A percentile compares a stretch with the other conserved stretches of the same genome.
Conservation (phyloP, 805 yeast species). For the Tanozyma kutaoensis region DNA sequence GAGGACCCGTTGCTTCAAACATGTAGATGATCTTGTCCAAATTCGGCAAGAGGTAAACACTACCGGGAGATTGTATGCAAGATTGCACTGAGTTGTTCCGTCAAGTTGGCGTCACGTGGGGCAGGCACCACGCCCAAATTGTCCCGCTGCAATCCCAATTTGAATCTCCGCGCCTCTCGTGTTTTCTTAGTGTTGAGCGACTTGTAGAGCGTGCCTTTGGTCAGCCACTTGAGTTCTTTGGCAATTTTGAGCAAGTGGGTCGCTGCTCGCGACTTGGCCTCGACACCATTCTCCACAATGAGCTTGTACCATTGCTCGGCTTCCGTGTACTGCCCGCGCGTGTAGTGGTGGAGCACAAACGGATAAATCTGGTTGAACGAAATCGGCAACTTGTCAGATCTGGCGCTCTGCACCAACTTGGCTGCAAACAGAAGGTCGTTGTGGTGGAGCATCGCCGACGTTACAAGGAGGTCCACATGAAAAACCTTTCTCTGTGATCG, state of each 20-base stretch:
- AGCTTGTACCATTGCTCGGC: slow-evolving; percentile 26
- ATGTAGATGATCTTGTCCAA: no score
- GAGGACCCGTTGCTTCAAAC: no score
- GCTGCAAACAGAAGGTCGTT: slow-evolving; percentile 21
- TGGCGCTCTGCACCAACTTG: slow-evolving; percentile 12
- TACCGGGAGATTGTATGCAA: no score
- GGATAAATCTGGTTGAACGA: slow-evolving; percentile 27
- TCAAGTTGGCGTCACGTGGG: no score
- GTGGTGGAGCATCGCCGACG: slow-evolving; percentile 16
- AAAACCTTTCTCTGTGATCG: slow-evolving; percentile 8
- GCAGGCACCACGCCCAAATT: no score
- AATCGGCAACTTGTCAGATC: slow-evolving; percentile 15
- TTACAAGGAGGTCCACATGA: slow-evolving; percentile 16
- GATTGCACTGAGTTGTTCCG: no score
- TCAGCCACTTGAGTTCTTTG: slow-evolving; percentile 20
- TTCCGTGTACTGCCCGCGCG: slow-evolving; percentile 12
- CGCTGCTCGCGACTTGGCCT: slow-evolving; percentile 14
- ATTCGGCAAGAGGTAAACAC: no score
- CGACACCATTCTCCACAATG: slow-evolving; percentile 16
- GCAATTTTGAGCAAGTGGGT: slow-evolving; percentile 19
- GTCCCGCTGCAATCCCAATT: no score
- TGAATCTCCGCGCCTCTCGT: slow-evolving; percentile 6
- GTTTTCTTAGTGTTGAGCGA: slow-evolving; percentile 11
- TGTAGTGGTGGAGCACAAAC: slow-evolving; percentile 21
- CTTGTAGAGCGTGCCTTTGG: slow-evolving; percentile 18